These are phyloP conservation scores for Clathrus columnatus DNA, from an alignment of 768 basidiomycete species.

Conservation along the genomic window DNA sequence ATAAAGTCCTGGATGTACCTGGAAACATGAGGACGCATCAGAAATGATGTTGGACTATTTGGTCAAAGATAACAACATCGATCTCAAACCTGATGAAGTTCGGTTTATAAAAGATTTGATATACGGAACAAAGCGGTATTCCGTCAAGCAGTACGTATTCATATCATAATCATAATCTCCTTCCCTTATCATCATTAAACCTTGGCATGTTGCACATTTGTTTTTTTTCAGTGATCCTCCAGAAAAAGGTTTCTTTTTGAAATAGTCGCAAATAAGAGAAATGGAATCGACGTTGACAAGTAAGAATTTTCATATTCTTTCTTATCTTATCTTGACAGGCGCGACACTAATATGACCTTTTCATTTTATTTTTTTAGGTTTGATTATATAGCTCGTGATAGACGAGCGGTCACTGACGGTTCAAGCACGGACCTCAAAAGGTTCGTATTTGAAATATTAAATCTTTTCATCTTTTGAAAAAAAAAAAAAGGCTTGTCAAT, in stretches of 20 bases:
- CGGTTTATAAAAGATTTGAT: constrained; percentile 73
- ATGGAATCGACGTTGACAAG: constrained; percentile 87
- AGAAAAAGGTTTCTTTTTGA: constrained; percentile 76
- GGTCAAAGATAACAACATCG: constrained; percentile 45
- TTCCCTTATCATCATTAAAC: neutral
- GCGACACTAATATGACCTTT: neutral
- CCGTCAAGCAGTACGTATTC: neutral
- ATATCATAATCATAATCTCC: neutral
- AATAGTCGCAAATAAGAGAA: constrained; percentile 74
- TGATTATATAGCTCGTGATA: constrained; percentile 75
- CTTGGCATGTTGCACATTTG: no score
- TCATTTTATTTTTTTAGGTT: constrained; percentile 36
- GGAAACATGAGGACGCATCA: constrained; percentile 74
- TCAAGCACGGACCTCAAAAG: constrained; percentile 43
- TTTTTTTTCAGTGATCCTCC: constrained; percentile 13
- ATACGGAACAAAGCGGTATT: constrained; percentile 39
- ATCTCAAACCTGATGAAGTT: constrained; percentile 40
- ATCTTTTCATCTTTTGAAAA: neutral
- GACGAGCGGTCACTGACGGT: constrained; percentile 59
- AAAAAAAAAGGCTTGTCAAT: constrained; percentile 46
- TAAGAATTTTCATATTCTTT: constrained; percentile 23
- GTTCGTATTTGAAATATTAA: constrained; percentile 13
- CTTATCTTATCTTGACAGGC: no score
- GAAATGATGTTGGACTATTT: constrained; percentile 77
- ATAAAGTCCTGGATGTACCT: constrained; percentile 38